A percentile compares a stretch with the other conserved stretches of the same genome.
phyloP scores from a whole-genome alignment of 2,329 filamentous ascomycete genomes.

The Alternaria tenuissima region DNA sequence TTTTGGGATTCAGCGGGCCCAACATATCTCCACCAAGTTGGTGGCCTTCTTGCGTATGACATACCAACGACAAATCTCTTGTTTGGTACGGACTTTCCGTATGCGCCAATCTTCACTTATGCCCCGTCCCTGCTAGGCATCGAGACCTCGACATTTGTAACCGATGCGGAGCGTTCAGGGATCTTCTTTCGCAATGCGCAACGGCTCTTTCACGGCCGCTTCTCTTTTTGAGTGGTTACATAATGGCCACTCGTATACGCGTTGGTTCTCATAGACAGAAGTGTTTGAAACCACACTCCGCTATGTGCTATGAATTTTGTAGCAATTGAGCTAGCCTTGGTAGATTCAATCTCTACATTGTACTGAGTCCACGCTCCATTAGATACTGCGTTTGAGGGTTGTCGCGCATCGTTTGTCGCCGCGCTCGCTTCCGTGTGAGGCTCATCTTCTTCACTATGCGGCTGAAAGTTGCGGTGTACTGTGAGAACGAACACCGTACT shows the following conservation, averaged over 20 bases:
- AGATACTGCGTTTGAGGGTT: neutral
- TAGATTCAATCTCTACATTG: neutral
- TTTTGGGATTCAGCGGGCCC: neutral
- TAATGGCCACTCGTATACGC: neutral
- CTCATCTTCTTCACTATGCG: neutral
- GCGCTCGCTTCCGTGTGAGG: neutral
- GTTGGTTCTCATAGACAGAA: neutral
- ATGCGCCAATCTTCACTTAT: constrained; percentile 12
- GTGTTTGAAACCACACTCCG: neutral
- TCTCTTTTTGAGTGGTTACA: neutral
- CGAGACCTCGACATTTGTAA: constrained; percentile 2
- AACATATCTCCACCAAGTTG: constrained; percentile 15
- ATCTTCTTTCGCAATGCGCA: neutral
- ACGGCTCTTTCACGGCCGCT: neutral
- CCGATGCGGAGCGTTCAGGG: neutral
- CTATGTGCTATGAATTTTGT: neutral
- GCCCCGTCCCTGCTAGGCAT: constrained; percentile 2
- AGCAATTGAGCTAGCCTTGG: neutral
- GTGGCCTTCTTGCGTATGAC: constrained; percentile 13
- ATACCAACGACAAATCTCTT: constrained; percentile 8
- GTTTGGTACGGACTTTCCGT: constrained; percentile 18
- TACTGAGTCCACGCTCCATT: neutral
- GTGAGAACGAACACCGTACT: neutral
- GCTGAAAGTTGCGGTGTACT: neutral
- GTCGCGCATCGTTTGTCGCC: neutral